Conservation (phyloP, 148 eudicot species). For the Silene latifolia region DNA sequence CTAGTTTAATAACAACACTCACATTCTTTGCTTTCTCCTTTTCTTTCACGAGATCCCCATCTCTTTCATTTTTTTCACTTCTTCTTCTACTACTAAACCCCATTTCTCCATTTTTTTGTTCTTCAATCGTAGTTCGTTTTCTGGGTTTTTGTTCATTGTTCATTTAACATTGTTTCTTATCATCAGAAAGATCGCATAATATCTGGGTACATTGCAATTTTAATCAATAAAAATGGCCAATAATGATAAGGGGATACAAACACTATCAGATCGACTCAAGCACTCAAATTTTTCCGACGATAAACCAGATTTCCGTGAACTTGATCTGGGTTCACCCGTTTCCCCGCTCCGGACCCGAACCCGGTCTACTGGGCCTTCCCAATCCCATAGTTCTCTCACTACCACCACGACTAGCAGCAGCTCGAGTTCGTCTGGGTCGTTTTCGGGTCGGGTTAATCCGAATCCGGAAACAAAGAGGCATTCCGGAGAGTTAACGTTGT, state of each 20-base stretch:
- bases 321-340: conserved; percentile 62
- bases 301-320: conserved; percentile 57
- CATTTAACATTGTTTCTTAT: conserved; percentile 15
- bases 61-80: conserved; percentile 20
- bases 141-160: not conserved
- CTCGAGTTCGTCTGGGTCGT: conserved; percentile 80
- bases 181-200: not conserved
- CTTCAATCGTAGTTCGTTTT: conserved; percentile 21
- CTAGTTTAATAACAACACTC: conserved; percentile 35
- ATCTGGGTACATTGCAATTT: not conserved
- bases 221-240: conserved; percentile 33
- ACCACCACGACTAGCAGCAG: conserved; percentile 32
- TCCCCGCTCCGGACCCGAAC: conserved; percentile 48
- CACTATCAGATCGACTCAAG: conserved; percentile 43
- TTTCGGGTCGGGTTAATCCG: conserved; percentile 38
- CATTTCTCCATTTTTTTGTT: not conserved
- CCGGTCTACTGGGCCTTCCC: conserved; percentile 33
- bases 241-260: conserved; percentile 30
- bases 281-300: conserved; percentile 26
- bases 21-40: conserved; percentile 70
- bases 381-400: conserved; percentile 16
- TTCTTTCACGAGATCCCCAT: conserved; percentile 71
- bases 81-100: not conserved
- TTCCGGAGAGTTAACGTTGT: conserved; percentile 53
- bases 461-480: conserved; percentile 31